phyloP scores from a whole-genome alignment of 371 early-diverging fungal species.

The Sanchytrium tribonematis region DNA sequence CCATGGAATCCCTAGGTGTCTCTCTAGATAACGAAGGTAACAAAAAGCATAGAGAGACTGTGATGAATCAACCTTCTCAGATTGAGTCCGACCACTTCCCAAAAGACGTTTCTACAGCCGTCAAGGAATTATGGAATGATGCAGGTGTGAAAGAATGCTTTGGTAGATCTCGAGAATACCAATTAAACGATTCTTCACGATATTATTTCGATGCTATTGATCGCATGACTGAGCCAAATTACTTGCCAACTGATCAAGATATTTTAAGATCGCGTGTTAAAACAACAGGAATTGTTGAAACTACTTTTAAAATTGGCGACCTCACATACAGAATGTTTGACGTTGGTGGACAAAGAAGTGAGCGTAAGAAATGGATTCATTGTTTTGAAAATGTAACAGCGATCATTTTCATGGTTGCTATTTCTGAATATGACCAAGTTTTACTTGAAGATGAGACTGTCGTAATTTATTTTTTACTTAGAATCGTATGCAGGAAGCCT shows the following conservation, averaged over 20 bases:
- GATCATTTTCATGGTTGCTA: constrained; percentile 73
- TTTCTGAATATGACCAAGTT: constrained; percentile 82
- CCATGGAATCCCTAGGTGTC: constrained; percentile 56
- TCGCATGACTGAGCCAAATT: constrained; percentile 46
- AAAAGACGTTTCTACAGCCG: constrained; percentile 32
- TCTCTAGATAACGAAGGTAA: constrained; percentile 26
- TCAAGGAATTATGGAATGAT: constrained; percentile 55
- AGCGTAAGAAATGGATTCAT: constrained; percentile 69
- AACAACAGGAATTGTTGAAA: constrained; percentile 69
- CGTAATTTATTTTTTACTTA: constrained; percentile 20
- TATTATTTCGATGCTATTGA: constrained; percentile 66
- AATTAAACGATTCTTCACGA: constrained; percentile 58
- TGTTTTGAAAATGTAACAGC: constrained; percentile 73
- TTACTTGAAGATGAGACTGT: constrained; percentile 76
- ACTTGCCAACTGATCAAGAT: constrained; percentile 61
- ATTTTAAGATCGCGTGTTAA: constrained; percentile 56
- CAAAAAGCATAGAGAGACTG: constrained; percentile 29
- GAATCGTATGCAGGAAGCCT: constrained; percentile 84
- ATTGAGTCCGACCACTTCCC: constrained; percentile 52
- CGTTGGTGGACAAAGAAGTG: constrained; percentile 79
- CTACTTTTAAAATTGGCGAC: constrained; percentile 48
- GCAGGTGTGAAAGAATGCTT: constrained; percentile 46
- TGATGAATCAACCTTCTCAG: constrained; percentile 46
- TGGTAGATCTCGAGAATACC: constrained; percentile 62
- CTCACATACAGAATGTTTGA: constrained; percentile 70